A percentile compares a stretch with the other conserved stretches of the same genome.
Conservation (phyloP, 2,329 filamentous ascomycete genomes). For the Myriangium duriaei region DNA sequence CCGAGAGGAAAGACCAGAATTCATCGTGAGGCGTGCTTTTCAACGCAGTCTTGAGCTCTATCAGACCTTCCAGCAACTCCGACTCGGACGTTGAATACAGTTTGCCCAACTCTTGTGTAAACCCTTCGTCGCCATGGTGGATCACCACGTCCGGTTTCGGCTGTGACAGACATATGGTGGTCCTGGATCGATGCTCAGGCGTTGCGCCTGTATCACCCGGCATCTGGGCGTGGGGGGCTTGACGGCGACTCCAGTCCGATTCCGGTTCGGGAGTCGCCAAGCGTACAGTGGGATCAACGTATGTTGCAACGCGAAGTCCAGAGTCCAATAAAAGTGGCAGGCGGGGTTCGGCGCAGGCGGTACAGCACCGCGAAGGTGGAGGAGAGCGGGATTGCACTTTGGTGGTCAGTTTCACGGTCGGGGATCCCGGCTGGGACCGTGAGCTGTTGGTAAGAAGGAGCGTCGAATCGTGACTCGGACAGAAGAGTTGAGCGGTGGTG, state of each 20-base stretch:
- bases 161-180: conserved; percentile 7
- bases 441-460: too few relatives aligned
- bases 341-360: background rate
- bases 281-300: background rate
- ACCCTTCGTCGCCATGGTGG: conserved; percentile 32
- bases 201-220: background rate
- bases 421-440: too few relatives aligned
- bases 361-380: background rate
- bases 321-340: background rate
- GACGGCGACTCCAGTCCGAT: background rate
- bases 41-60: conserved; percentile 46
- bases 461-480: too few relatives aligned
- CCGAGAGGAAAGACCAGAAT: conserved; percentile 53
- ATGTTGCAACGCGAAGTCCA: background rate
- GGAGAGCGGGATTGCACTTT: too few relatives aligned
- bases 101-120: conserved; percentile 25
- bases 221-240: background rate
- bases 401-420: too few relatives aligned
- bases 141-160: conserved; percentile 19
- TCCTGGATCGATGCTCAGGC: background rate
- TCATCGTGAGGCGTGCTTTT: conserved; percentile 41
- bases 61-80: conserved; percentile 47
- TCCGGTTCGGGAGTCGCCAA: background rate
- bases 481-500: too few relatives aligned
- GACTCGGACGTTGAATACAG: conserved; percentile 36